Conservation (phyloP, 768 basidiomycete genomes). For the Leccinum sublutescens region DNA sequence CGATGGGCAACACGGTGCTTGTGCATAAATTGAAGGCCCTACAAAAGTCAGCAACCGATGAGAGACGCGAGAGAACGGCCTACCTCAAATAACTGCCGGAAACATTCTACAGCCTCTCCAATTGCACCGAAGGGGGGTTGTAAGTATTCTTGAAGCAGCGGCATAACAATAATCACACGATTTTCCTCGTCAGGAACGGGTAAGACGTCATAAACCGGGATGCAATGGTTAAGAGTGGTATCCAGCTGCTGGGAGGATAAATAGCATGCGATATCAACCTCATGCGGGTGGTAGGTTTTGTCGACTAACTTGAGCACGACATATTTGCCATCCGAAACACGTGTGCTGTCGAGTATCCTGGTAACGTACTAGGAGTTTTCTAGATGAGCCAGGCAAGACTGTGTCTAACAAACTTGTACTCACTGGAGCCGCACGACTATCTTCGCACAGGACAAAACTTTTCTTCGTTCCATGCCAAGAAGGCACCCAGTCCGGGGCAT, state of each 20-base stretch:
- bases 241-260: slow-evolving; percentile 6
- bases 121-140: slow-evolving; percentile 1
- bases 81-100: background rate
- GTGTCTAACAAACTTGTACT: background rate
- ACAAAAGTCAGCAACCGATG: background rate
- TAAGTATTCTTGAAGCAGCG: slow-evolving; percentile 30
- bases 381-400: slow-evolving; percentile 16
- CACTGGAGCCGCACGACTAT: slow-evolving; percentile 3
- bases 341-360: slow-evolving; percentile 30
- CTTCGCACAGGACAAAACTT: slow-evolving; percentile 3
- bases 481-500: too few relatives aligned
- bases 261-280: slow-evolving; percentile 31
- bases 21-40: background rate
- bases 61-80: too few relatives aligned
- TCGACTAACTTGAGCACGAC: slow-evolving; percentile 34
- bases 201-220: slow-evolving; percentile 31
- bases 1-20: background rate
- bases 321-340: slow-evolving; percentile 25
- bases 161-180: slow-evolving; percentile 33
- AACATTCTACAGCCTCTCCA: background rate
- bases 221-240: slow-evolving; percentile 33
- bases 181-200: slow-evolving; percentile 10
- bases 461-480: background rate
- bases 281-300: slow-evolving; percentile 20
- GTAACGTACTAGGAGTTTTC: slow-evolving; percentile 1